Evolutionary conservation across 2,329 filamentous ascomycete genomes (phyloP), one percentile per base, ranked within the genome.

Genomic region (Colletotrichum sp.): DNA sequence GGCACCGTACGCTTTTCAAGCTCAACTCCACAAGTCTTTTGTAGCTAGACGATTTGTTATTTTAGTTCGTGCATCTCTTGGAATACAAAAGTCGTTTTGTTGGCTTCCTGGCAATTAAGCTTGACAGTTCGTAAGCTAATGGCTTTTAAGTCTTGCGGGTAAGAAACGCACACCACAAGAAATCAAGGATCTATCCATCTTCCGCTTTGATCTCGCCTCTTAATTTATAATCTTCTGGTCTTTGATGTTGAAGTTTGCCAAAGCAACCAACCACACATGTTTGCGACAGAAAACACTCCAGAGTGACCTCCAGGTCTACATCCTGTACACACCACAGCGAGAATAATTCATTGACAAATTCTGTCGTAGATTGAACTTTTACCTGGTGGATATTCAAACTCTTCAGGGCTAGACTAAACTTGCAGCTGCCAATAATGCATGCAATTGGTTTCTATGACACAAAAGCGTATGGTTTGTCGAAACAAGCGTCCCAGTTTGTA

Each of bases 401-500:
- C n/a, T 12, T 5, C 1, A 8, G 44, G 1, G 44, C n/a, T 52
- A 24, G n/a, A 3, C 44, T 24, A 48, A n/a, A 18, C 39, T n/a
- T 48, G 39, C 12, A 6, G 3, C n/a, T 22, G 44, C n/a, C 6
- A 13, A 52, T 10, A 13, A 22, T 22, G n/a, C 44, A 13, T 12
- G 44, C 12, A 12, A 52, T 52, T 8, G 44, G 24, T 15, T 15
- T 36, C 62, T 70, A 76, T 26, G 75, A 65, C 4, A 79, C 73
- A 65, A 84, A 82, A 4, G 78, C 78, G 63, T 84, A 84, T 30
- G 82, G 81, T 60, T 75, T 78, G 62, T 85, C 83, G 64, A 86
- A 86, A 76, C 85, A 87, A 44, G 75, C 78, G 79, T 86, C 84
- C 84, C 85, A 87, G 5, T 69, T 18, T 5, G 77, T 81, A 68